phyloP scores from a whole-genome alignment of 345 rosid species.

The Euphorbia lathyris region DNA sequence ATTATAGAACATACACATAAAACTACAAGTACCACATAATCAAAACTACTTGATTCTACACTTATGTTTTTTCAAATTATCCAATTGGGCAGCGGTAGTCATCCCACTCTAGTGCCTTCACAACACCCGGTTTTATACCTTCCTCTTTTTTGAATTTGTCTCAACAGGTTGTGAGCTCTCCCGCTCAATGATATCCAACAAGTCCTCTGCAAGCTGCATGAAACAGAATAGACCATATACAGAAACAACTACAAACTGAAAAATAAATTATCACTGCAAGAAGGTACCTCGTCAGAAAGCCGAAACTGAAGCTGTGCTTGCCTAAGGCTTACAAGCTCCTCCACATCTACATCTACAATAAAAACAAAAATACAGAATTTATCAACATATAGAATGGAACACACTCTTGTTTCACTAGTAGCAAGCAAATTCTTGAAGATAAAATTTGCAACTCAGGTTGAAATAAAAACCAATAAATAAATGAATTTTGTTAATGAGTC shows the following conservation, averaged over 20 bases:
- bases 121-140: too few species aligned
- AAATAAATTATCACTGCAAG: conserved; percentile 10
- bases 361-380: background rate
- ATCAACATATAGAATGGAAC: background rate
- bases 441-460: too few species aligned
- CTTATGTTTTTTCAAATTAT: too few species aligned
- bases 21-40: too few species aligned
- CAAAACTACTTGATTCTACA: too few species aligned
- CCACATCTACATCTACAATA: conserved; percentile 52
- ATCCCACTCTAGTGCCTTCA: too few species aligned
- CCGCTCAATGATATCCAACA: too few species aligned
- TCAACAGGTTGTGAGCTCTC: too few species aligned
- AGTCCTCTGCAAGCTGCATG: conserved; percentile 81
- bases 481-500: background rate
- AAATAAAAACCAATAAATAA: background rate
- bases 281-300: conserved; percentile 83
- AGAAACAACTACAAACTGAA: background rate
- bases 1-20: too few species aligned
- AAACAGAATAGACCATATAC: conserved; percentile 12
- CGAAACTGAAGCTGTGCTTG: conserved; percentile 59
- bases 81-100: too few species aligned
- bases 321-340: conserved; percentile 76
- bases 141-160: too few species aligned
- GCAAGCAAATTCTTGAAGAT: background rate
- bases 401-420: background rate